Evolutionary conservation across 2,329 filamentous ascomycete species (phyloP).

Genomic region (Trichoderma lentiforme): DNA sequence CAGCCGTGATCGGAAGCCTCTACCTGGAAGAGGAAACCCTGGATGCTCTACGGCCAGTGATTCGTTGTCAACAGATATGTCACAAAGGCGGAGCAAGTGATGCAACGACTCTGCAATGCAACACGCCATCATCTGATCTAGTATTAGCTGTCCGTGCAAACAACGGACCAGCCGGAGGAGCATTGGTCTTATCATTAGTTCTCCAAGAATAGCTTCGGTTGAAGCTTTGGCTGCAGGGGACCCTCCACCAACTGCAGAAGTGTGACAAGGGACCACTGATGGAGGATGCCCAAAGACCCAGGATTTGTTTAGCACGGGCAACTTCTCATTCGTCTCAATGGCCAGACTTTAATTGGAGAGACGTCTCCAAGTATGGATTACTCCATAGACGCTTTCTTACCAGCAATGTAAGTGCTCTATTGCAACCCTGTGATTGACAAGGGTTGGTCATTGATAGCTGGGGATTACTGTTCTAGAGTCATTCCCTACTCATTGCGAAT

Average conservation of each 20-base stretch:
- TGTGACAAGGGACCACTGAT: not conserved
- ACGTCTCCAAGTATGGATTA: not conserved
- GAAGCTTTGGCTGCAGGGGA: not conserved
- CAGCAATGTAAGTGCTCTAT: not conserved
- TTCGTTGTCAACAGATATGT: not conserved
- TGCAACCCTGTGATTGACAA: not conserved
- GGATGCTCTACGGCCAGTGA: not conserved
- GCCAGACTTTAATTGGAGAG: not conserved
- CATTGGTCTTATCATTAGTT: not conserved
- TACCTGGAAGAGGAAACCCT: not conserved
- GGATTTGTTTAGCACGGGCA: not conserved
- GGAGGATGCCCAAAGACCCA: not conserved
- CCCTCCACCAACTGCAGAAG: not conserved
- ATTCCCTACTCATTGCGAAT: not conserved
- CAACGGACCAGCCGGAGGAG: not conserved
- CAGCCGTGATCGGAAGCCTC: slow-evolving; percentile 1
- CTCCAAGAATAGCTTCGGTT: not conserved
- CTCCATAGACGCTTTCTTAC: not conserved
- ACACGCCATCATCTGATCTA: not conserved
- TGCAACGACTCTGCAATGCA: not conserved
- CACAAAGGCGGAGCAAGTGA: not conserved
- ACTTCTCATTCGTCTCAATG: not conserved
- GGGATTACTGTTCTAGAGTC: not conserved
- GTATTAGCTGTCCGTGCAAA: not conserved
- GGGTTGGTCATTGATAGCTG: not conserved